phyloP scores from a whole-genome alignment of 768 basidiomycete genomes.

The Kwoniella shandongensis region DNA sequence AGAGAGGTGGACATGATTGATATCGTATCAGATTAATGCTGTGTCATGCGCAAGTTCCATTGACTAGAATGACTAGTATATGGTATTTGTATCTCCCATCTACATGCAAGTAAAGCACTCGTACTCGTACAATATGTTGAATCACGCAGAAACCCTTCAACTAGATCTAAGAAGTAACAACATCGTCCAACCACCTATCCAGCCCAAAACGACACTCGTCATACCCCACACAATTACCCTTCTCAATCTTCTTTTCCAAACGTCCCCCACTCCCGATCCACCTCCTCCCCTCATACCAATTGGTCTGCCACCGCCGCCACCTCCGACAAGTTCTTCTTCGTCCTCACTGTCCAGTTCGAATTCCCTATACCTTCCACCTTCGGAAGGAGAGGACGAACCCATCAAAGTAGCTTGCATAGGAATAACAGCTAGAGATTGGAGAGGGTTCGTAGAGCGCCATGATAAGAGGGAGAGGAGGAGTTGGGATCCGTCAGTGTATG shows the following conservation, averaged over 20 bases:
- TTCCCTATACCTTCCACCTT: conserved; percentile 15
- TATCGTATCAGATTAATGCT: no score
- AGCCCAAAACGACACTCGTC: conserved; percentile 16
- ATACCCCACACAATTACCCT: conserved; percentile 23
- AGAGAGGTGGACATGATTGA: no score
- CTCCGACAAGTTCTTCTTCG: conserved; percentile 22
- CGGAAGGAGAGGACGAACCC: not conserved
- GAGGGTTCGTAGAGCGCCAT: conserved; percentile 7
- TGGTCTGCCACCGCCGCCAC: not conserved
- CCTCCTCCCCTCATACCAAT: conserved; percentile 4
- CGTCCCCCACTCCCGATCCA: conserved; percentile 11
- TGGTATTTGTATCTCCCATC: not conserved
- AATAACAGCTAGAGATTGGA: not conserved
- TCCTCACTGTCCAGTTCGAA: conserved; percentile 35
- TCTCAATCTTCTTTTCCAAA: conserved; percentile 33
- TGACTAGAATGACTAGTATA: not conserved
- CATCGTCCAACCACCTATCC: conserved; percentile 22
- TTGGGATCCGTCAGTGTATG: conserved; percentile 69
- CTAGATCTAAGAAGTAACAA: conserved; percentile 19
- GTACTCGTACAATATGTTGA: not conserved
- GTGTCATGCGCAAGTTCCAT: no score
- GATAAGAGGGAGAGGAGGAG: conserved; percentile 56
- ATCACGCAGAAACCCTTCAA: not conserved
- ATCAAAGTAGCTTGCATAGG: conserved; percentile 3
- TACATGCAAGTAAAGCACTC: not conserved